These are phyloP conservation scores for Ajuga chamaepitys DNA, from an alignment of 257 asterid genomes.

Conservation along the genomic window DNA sequence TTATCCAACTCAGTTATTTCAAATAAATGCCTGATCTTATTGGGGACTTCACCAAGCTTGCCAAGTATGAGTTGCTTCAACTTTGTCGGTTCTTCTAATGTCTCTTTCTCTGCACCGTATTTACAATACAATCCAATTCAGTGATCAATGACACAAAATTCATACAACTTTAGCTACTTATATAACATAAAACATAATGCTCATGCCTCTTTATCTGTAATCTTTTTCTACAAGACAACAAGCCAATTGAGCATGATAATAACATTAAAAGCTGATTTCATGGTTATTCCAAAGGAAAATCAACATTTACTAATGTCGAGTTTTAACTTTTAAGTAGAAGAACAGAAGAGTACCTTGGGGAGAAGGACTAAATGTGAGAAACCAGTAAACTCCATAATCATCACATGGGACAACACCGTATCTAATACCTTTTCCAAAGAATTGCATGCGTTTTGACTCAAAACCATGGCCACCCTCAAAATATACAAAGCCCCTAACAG, in stretches of 20 bases:
- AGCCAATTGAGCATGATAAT: too few relatives aligned
- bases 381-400: conserved; percentile 36
- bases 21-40: conserved; percentile 6
- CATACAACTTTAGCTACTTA: too few relatives aligned
- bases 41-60: conserved; percentile 25
- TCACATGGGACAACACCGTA: conserved; percentile 36
- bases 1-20: conserved; percentile 17
- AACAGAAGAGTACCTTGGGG: conserved; percentile 6
- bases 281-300: too few relatives aligned
- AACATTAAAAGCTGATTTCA: too few relatives aligned
- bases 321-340: too few relatives aligned
- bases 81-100: conserved; percentile 19
- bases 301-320: too few relatives aligned
- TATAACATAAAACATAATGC: too few relatives aligned
- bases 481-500: conserved; percentile 24
- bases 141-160: too few relatives aligned
- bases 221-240: not conserved
- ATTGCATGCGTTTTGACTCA: conserved; percentile 26
- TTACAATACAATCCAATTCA: not conserved
- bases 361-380: conserved; percentile 28
- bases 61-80: conserved; percentile 27
- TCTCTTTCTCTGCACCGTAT: conserved; percentile 20
- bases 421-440: conserved; percentile 32
- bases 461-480: conserved; percentile 29
- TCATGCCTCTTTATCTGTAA: too few relatives aligned